phyloP scores from a whole-genome alignment of 1,284 basidiomycete genomes.

The Ustilago shanxiensis region DNA sequence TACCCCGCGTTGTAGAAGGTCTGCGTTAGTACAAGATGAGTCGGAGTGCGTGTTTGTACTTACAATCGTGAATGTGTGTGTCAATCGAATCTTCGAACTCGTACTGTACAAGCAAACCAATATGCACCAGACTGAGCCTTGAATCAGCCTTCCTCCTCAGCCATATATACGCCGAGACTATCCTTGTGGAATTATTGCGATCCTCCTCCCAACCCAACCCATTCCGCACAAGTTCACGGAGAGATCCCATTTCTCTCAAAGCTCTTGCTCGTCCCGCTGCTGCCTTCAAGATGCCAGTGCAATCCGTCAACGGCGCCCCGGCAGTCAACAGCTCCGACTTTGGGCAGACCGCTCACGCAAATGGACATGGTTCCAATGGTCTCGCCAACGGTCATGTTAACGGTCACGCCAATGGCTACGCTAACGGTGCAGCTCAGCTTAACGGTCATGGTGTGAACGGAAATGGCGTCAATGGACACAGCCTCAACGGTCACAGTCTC shows the following conservation, averaged over 20 bases:
- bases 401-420: neutral
- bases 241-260: neutral
- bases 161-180: neutral
- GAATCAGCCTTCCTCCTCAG: neutral
- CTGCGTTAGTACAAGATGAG: neutral
- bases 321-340: slow-evolving; percentile 13
- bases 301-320: slow-evolving; percentile 9
- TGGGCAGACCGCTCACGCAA: slow-evolving; percentile 11
- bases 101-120: slow-evolving; percentile 1
- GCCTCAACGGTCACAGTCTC: neutral
- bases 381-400: slow-evolving; percentile 7
- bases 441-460: neutral
- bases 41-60: neutral
- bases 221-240: neutral
- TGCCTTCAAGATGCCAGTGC: slow-evolving; percentile 23
- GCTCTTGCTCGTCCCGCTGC: neutral
- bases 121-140: neutral
- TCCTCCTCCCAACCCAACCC: too few species aligned
- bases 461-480: slow-evolving; percentile 1
- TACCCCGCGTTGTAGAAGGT: slow-evolving; percentile 1
- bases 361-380: slow-evolving; percentile 15
- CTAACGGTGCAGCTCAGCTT: neutral
- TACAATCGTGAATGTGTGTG: neutral
- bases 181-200: too few species aligned
- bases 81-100: neutral